A percentile compares a stretch with the other conserved stretches of the same genome.
These are phyloP conservation scores for Volvox reticuliferus DNA, from an alignment of 139 green algal genomes.

Conservation along the genomic window DNA sequence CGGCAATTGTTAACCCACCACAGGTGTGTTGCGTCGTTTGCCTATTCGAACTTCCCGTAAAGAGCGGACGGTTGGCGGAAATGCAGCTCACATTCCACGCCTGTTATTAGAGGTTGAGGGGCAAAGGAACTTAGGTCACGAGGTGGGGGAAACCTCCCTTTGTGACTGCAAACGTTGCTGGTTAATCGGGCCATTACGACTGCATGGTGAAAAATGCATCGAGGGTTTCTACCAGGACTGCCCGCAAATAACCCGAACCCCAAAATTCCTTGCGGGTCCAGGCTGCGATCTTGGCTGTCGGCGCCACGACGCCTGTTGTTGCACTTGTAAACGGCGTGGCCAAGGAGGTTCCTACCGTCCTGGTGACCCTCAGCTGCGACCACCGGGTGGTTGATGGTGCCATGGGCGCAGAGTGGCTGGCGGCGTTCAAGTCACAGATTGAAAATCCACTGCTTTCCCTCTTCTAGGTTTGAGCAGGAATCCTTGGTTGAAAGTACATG, in stretches of 20 bases:
- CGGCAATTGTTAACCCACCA: conserved; percentile 97
- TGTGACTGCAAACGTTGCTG: too few relatives aligned
- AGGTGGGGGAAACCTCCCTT: too few relatives aligned
- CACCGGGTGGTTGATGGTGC: conserved; percentile 98
- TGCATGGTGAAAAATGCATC: too few relatives aligned
- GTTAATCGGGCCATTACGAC: too few relatives aligned
- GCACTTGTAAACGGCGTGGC: conserved; percentile 67
- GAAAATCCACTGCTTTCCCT: conserved; percentile 94
- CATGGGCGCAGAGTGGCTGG: conserved; percentile 95
- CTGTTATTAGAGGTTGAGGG: too few relatives aligned
- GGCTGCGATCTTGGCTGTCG: conserved; percentile 86
- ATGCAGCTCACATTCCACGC: too few relatives aligned
- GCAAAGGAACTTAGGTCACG: too few relatives aligned
- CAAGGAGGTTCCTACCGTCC: conserved; percentile 57
- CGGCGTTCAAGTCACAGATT: conserved; percentile 92
- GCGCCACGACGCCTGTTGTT: conserved; percentile 71
- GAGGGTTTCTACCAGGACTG: too few relatives aligned
- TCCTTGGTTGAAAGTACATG: too few relatives aligned
- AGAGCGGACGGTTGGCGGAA: too few relatives aligned
- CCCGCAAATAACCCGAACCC: too few relatives aligned
- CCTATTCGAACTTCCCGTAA: too few relatives aligned
- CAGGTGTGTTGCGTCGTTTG: conserved; percentile 73
- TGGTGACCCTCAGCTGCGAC: conserved; percentile 92
- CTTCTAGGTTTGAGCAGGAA: conserved; percentile 64
- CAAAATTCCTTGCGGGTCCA: conserved; percentile 31